Conservation (phyloP, 1,139 yeast species). For the Candida neerlandica region DNA sequence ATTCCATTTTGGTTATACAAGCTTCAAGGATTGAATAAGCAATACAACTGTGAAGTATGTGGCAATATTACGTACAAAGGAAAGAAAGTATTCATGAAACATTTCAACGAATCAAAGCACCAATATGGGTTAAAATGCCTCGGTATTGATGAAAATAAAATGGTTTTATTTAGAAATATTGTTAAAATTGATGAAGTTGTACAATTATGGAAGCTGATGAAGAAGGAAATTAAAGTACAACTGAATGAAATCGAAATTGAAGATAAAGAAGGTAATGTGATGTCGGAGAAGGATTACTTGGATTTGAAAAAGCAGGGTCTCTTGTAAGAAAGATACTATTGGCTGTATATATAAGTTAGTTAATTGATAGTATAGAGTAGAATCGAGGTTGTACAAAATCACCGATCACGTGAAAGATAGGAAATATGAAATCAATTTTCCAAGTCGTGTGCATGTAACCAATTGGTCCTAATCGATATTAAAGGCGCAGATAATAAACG, state of each 20-base stretch:
- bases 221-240: slow-evolving; percentile 37
- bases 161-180: slow-evolving; percentile 62
- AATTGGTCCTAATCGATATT: no score
- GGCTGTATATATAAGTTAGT: neutral
- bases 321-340: slow-evolving; percentile 26
- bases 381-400: neutral
- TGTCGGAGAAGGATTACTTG: slow-evolving; percentile 78
- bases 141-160: slow-evolving; percentile 57
- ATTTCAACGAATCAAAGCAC: slow-evolving; percentile 72
- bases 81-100: slow-evolving; percentile 67
- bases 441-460: no score
- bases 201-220: slow-evolving; percentile 53
- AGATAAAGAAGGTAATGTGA: slow-evolving; percentile 90
- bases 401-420: neutral
- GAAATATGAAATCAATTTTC: no score
- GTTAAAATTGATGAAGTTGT: slow-evolving; percentile 69
- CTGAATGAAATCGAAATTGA: slow-evolving; percentile 66
- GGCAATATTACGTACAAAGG: slow-evolving; percentile 79
- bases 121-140: slow-evolving; percentile 71
- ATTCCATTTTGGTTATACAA: slow-evolving; percentile 94
- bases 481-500: no score
- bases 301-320: slow-evolving; percentile 88
- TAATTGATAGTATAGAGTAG: neutral
- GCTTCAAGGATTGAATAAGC: slow-evolving; percentile 78
- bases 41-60: slow-evolving; percentile 83